A percentile compares a stretch with the other conserved stretches of the same genome.
These are phyloP conservation scores for Penicillium sp. DNA, from an alignment of 2,329 filamentous ascomycete species.

Conservation along the genomic window DNA sequence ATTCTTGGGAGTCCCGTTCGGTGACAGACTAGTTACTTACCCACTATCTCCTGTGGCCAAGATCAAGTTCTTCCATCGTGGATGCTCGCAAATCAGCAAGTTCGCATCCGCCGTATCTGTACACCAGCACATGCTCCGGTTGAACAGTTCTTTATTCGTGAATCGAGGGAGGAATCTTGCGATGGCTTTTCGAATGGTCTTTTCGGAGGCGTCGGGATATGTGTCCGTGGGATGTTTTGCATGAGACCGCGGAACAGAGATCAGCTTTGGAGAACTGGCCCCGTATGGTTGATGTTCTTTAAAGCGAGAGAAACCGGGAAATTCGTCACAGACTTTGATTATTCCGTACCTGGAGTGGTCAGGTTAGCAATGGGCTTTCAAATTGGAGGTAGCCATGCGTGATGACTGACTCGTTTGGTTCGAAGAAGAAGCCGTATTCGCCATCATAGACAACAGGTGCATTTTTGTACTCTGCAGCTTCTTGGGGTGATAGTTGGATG, in stretches of 20 bases:
- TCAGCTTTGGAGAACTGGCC: constrained; percentile 43
- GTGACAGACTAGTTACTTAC: constrained; percentile 32
- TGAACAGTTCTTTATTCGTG: constrained; percentile 53
- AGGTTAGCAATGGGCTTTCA: not conserved
- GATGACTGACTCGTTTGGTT: not conserved
- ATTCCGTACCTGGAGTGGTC: constrained; percentile 32
- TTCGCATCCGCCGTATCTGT: constrained; percentile 59
- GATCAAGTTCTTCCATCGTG: constrained; percentile 49
- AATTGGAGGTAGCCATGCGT: not conserved
- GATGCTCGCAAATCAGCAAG: constrained; percentile 58
- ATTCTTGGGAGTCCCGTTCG: not conserved
- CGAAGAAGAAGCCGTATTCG: constrained; percentile 52
- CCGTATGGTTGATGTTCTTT: constrained; percentile 44
- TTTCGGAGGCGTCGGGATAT: constrained; percentile 52
- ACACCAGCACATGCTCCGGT: constrained; percentile 61
- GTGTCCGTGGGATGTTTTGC: constrained; percentile 27
- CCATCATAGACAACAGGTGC: constrained; percentile 52
- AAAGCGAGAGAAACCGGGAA: constrained; percentile 48
- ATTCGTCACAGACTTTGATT: constrained; percentile 54
- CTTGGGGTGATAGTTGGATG: constrained; percentile 48
- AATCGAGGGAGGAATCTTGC: constrained; percentile 58
- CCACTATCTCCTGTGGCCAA: constrained; percentile 54
- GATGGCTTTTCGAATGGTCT: constrained; percentile 53
- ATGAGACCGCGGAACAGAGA: constrained; percentile 24
- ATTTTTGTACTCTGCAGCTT: constrained; percentile 48